phyloP scores from a whole-genome alignment of 495 filamentous ascomycete species.

The Platismatia glauca region DNA sequence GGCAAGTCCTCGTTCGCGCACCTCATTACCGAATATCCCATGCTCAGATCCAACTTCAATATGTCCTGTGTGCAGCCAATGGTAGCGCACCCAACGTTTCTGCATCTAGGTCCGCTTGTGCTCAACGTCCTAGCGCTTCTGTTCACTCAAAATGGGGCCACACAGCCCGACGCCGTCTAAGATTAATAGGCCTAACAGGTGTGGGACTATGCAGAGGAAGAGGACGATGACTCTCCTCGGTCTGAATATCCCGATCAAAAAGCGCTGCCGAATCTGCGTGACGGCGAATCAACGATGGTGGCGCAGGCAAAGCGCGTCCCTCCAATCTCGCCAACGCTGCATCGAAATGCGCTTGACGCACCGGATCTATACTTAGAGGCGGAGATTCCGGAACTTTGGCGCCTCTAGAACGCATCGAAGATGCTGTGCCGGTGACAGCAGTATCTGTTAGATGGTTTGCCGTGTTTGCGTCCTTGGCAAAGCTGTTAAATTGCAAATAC shows the following conservation, averaged over 20 bases:
- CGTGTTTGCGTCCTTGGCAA: background rate
- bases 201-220: background rate
- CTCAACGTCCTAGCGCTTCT: background rate
- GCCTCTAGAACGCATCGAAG: background rate
- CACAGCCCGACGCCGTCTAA: background rate
- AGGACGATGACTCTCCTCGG: background rate
- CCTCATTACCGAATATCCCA: no score
- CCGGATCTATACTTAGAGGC: background rate
- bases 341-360: conserved; percentile 1
- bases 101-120: background rate
- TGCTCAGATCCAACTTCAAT: no score
- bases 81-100: no score
- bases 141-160: background rate
- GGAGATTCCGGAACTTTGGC: background rate
- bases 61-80: no score
- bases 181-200: background rate
- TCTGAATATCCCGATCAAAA: background rate
- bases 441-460: background rate
- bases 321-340: conserved; percentile 5
- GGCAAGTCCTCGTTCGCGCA: no score
- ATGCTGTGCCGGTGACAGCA: background rate
- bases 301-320: background rate
- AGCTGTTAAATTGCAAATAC: conserved; percentile 6
- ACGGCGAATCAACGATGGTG: background rate
- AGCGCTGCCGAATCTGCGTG: background rate